These are phyloP conservation scores for Mucor sp. DNA, from an alignment of 371 early-diverging fungal genomes.

Conservation along the genomic window DNA sequence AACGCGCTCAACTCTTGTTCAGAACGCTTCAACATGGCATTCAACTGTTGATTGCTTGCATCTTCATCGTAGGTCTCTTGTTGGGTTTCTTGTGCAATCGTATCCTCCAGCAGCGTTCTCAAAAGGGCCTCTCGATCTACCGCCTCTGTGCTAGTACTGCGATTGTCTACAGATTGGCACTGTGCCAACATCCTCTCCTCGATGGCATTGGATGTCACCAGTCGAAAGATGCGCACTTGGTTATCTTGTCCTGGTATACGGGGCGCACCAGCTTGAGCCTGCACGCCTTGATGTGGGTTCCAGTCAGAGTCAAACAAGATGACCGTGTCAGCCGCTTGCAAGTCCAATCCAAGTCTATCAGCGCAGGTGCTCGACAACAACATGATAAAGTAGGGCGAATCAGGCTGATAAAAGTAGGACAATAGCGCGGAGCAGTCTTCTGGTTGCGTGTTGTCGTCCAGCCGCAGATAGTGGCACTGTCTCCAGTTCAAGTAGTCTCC, in stretches of 20 bases:
- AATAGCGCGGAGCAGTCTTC: constrained; percentile 88
- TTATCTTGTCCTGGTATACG: constrained; percentile 99
- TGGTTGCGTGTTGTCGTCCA: constrained; percentile 96
- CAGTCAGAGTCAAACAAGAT: constrained; percentile 99
- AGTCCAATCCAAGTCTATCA: constrained; percentile 98
- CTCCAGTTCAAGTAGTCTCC: constrained; percentile 90
- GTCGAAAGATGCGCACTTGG: constrained; percentile 96
- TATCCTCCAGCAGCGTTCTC: constrained; percentile 67
- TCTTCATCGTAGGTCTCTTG: constrained; percentile 54
- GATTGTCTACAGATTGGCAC: constrained; percentile 98
- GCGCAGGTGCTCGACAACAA: constrained; percentile 99
- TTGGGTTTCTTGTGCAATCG: constrained; percentile 58
- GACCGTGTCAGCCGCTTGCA: constrained; percentile 99
- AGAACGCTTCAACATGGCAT: constrained; percentile 42
- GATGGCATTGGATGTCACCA: constrained; percentile 93
- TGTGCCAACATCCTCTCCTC: constrained; percentile 97
- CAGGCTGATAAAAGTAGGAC: constrained; percentile 78
- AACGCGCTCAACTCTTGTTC: constrained; percentile 38
- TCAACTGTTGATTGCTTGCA: constrained; percentile 73
- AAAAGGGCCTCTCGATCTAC: constrained; percentile 89
- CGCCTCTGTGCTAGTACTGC: constrained; percentile 88
- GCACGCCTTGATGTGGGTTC: constrained; percentile 99
- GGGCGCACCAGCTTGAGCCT: constrained; percentile 99
- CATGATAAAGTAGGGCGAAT: constrained; percentile 85
- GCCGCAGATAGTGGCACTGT: constrained; percentile 79